These are phyloP conservation scores for Ramalina peruviana DNA, from an alignment of 495 filamentous ascomycete species.

Conservation along the genomic window DNA sequence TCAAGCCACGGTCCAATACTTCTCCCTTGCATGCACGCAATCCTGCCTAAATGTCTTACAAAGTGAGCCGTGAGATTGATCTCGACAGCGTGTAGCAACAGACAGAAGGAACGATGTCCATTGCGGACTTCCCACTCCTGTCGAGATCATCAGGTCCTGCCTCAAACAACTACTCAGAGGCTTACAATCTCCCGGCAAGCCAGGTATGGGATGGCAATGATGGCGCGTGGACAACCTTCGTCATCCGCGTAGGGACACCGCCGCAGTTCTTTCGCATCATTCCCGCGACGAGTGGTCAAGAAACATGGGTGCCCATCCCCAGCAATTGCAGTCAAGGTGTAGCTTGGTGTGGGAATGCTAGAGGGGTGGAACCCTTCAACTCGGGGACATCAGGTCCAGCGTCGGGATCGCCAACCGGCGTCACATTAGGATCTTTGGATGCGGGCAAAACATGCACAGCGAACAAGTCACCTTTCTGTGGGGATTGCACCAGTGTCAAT, in stretches of 20 bases:
- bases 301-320: conserved; percentile 28
- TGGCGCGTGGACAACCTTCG: conserved; percentile 38
- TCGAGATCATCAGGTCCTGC: neutral
- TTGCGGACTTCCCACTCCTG: neutral
- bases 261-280: conserved; percentile 30
- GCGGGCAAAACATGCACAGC: conserved; percentile 10
- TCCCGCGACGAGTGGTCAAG: conserved; percentile 29
- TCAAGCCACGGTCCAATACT: no score
- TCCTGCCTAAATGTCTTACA: no score
- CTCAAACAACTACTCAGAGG: neutral
- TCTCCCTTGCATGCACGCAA: no score
- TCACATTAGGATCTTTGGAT: conserved; percentile 3
- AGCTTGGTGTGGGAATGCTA: conserved; percentile 24
- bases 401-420: conserved; percentile 6
- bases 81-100: no score
- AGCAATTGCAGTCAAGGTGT: conserved; percentile 14
- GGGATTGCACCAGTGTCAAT: conserved; percentile 6
- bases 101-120: neutral
- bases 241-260: conserved; percentile 34
- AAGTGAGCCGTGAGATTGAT: no score
- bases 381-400: conserved; percentile 3
- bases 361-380: conserved; percentile 24
- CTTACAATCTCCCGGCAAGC: conserved; percentile 7
- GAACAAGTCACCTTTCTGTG: conserved; percentile 14
- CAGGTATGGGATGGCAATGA: conserved; percentile 35